Percentiles rank a stretch among this genome's conserved stretches.
Evolutionary conservation across 2,329 filamentous ascomycete genomes (phyloP).

Genomic region (Clonostachys rosea): DNA sequence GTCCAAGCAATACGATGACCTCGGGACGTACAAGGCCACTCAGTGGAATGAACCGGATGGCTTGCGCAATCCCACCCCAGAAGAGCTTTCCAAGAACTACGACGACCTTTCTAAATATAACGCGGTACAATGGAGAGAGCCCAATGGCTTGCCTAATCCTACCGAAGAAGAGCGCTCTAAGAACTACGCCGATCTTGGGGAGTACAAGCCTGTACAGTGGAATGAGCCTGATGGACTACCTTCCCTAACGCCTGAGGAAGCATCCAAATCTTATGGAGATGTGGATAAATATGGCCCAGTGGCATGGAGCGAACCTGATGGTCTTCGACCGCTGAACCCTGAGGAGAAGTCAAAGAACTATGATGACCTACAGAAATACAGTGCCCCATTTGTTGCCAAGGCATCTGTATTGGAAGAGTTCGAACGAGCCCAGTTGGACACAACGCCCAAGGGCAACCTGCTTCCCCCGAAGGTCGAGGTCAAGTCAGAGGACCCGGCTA

Average conservation of each 20-base stretch:
- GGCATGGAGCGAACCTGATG: slow-evolving; percentile 26
- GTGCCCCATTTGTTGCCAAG: slow-evolving; percentile 23
- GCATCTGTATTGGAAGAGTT: slow-evolving; percentile 17
- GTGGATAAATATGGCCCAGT: slow-evolving; percentile 22
- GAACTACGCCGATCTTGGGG: slow-evolving; percentile 29
- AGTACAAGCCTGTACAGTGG: slow-evolving; percentile 25
- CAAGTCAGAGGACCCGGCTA: slow-evolving; percentile 13
- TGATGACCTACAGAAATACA: slow-evolving; percentile 26
- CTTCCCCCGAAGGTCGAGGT: slow-evolving; percentile 26
- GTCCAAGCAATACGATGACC: slow-evolving; percentile 22
- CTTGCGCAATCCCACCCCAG: slow-evolving; percentile 10
- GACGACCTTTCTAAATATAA: slow-evolving; percentile 23
- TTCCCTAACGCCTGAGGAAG: slow-evolving; percentile 19
- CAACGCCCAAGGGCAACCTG: slow-evolving; percentile 25
- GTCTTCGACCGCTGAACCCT: slow-evolving; percentile 14
- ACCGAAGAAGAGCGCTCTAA: slow-evolving; percentile 26
- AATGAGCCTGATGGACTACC: slow-evolving; percentile 26
- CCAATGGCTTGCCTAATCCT: slow-evolving; percentile 11
- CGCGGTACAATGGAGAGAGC: slow-evolving; percentile 17
- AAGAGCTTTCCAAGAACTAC: slow-evolving; percentile 18
- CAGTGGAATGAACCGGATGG: slow-evolving; percentile 18
- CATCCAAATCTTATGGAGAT: slow-evolving; percentile 28
- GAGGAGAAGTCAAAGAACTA: slow-evolving; percentile 29
- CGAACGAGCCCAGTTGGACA: slow-evolving; percentile 18
- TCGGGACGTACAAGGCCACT: slow-evolving; percentile 19